Base-by-base conservation (phyloP, 2,329 filamentous ascomycete species). In the Pseudodiploospora longispora region DNA sequence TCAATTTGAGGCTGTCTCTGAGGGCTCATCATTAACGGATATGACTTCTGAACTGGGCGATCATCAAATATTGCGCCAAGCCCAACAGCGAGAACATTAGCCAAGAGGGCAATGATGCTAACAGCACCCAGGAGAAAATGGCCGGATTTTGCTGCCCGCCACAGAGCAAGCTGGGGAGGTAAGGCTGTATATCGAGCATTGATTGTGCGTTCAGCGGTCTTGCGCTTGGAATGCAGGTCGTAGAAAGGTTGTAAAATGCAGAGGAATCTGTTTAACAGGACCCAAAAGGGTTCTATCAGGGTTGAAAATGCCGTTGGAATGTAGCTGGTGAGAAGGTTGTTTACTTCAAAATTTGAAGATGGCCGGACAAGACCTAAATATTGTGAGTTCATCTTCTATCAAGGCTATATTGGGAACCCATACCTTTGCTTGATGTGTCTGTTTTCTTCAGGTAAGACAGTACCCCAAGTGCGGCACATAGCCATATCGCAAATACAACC, bases 161-260 rank as follows among this genome's bases (percentile, higher is more conserved):
- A 67, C 0, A 77, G 5, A 0, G 66, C 61, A 0, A 82, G 56
- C 27, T 78, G 75, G 0, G 78, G 76, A 0, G 79, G 78, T 0
- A 80, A 47, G 0, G 76, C 74, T 0, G 67, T 72, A 42, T 82
- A 83, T 8, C 59, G 63, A 0, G 65, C 56, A 4, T 73, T 55
- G 0, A 76, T 47, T 0, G 74, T 67, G 0, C 62, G 56, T 0
- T 65, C 63, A 0, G 65, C 48, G 1, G 46, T 40, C 0, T 65
- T 60, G 3, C 50, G 54, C 0, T 73, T 69, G 5, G 51, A 47
- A 19, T 65, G 63, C 0, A 82, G 58, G 10, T 75, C 67, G 2
- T 73, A 64, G 12, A 78, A 72, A 0, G 78, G 78, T 30, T 78
- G 71, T 0, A 82, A 48, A 6, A 79, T 53, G 35, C 75, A 80